These are phyloP conservation scores for Penicillium sp. DNA, from an alignment of 2,329 filamentous ascomycete species.

Conservation along the genomic window DNA sequence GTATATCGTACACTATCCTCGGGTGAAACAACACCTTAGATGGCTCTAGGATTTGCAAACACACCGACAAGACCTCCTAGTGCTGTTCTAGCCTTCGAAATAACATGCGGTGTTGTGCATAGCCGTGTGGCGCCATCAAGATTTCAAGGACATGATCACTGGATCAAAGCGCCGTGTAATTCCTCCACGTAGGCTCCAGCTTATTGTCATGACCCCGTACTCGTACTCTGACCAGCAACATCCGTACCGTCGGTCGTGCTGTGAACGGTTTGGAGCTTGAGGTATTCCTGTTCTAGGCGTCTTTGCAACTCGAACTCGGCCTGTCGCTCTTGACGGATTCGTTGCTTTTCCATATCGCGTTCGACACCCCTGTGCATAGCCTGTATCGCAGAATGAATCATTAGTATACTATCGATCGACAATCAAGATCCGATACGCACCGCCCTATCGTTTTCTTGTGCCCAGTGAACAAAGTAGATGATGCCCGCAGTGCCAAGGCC, in stretches of 20 bases:
- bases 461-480: conserved; percentile 84
- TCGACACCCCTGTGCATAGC: conserved; percentile 95
- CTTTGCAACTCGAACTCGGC: conserved; percentile 93
- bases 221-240: conserved; percentile 25
- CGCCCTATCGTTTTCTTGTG: conserved; percentile 80
- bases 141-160: not conserved
- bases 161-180: not conserved
- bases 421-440: conserved; percentile 55
- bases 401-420: conserved; percentile 11
- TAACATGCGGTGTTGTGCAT: not conserved
- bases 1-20: conserved; percentile 1
- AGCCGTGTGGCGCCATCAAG: not conserved
- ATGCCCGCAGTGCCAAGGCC: conserved; percentile 75
- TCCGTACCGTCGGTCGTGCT: conserved; percentile 45
- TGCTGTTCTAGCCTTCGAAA: not conserved
- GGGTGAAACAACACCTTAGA: not conserved
- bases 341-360: conserved; percentile 92
- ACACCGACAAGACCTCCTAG: not conserved
- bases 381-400: conserved; percentile 42
- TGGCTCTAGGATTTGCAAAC: not conserved
- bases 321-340: conserved; percentile 85
- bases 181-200: not conserved
- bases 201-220: conserved; percentile 28
- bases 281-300: conserved; percentile 83
- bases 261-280: conserved; percentile 80